Percentiles rank a stretch among this genome's conserved stretches.
phyloP scores from a whole-genome alignment of 768 basidiomycete genomes.

The Tubosaeta brunneosetosa region DNA sequence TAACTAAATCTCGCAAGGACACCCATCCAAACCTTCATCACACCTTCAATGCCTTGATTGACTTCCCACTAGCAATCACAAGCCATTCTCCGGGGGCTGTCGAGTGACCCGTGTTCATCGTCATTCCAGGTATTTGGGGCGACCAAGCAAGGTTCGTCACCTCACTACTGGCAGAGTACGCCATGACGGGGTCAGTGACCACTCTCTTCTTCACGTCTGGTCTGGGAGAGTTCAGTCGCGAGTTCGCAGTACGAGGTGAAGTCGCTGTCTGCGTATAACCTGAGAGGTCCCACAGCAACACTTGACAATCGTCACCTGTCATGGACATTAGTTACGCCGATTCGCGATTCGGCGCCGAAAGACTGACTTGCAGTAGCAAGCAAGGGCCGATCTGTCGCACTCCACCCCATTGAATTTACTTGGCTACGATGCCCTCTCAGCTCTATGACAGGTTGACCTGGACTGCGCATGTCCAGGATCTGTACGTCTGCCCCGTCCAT shows the following conservation, averaged over 20 bases:
- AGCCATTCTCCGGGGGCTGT: conserved; percentile 83
- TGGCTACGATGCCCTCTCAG: conserved; percentile 76
- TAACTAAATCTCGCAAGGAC: background rate
- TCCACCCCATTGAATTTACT: conserved; percentile 90
- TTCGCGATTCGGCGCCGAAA: background rate
- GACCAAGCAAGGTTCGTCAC: conserved; percentile 87
- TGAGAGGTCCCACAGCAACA: conserved; percentile 89
- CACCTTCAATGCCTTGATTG: conserved; percentile 77
- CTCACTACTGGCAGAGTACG: conserved; percentile 73
- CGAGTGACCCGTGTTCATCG: conserved; percentile 68
- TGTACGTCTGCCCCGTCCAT: conserved; percentile 87
- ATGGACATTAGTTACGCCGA: background rate
- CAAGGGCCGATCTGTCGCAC: conserved; percentile 74
- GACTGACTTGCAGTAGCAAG: conserved; percentile 80
- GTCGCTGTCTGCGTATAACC: conserved; percentile 55
- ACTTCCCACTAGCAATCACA: conserved; percentile 77
- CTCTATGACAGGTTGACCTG: conserved; percentile 93
- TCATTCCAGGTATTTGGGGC: conserved; percentile 73
- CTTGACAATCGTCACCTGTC: conserved; percentile 87
- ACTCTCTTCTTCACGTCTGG: conserved; percentile 76
- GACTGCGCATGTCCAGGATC: conserved; percentile 95
- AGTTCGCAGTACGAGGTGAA: conserved; percentile 64
- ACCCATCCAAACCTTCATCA: conserved; percentile 30
- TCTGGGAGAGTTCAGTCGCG: conserved; percentile 73
- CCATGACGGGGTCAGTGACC: conserved; percentile 75